phyloP scores from a whole-genome alignment of 352 stramenopile species.

The Halophytophthora polymorphica region DNA sequence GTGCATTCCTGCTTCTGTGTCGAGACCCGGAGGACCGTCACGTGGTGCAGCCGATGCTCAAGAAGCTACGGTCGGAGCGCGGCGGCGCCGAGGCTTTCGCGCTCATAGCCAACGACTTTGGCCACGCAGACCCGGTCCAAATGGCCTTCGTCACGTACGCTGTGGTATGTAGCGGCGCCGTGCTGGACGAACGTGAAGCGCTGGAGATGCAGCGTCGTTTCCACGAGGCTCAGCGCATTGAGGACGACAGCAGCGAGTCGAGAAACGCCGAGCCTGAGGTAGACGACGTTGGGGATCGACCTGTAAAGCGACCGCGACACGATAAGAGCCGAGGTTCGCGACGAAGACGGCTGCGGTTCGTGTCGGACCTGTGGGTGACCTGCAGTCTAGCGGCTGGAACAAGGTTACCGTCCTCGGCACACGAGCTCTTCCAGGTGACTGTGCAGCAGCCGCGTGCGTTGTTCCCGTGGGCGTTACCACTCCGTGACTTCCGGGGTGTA shows the following conservation, averaged over 20 bases:
- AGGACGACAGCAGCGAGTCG: neutral
- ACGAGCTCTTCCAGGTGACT: conserved; percentile 45
- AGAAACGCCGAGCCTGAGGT: conserved; percentile 4
- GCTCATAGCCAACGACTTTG: conserved; percentile 47
- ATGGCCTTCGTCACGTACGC: conserved; percentile 68
- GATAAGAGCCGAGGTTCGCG: conserved; percentile 7
- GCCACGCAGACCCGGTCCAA: conserved; percentile 40
- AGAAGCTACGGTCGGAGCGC: conserved; percentile 27
- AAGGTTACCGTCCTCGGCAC: conserved; percentile 45
- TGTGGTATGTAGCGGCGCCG: conserved; percentile 54
- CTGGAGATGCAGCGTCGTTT: conserved; percentile 29
- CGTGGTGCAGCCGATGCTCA: conserved; percentile 36
- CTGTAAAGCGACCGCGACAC: conserved; percentile 18
- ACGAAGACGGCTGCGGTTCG: conserved; percentile 40
- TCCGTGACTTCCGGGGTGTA: conserved; percentile 49
- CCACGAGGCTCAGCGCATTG: conserved; percentile 15
- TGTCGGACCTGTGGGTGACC: conserved; percentile 72
- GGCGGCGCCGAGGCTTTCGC: conserved; percentile 43
- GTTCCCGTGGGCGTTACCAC: conserved; percentile 39
- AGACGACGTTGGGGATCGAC: neutral
- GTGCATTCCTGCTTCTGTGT: conserved; percentile 62
- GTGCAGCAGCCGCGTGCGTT: conserved; percentile 39
- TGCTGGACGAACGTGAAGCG: conserved; percentile 27
- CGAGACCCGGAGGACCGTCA: conserved; percentile 40
- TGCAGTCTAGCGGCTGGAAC: conserved; percentile 52